A percentile compares a stretch with the other conserved stretches of the same genome.
These are phyloP conservation scores for Dactylorhiza incarnata DNA, from an alignment of 106 monocot genomes.

Conservation along the genomic window DNA sequence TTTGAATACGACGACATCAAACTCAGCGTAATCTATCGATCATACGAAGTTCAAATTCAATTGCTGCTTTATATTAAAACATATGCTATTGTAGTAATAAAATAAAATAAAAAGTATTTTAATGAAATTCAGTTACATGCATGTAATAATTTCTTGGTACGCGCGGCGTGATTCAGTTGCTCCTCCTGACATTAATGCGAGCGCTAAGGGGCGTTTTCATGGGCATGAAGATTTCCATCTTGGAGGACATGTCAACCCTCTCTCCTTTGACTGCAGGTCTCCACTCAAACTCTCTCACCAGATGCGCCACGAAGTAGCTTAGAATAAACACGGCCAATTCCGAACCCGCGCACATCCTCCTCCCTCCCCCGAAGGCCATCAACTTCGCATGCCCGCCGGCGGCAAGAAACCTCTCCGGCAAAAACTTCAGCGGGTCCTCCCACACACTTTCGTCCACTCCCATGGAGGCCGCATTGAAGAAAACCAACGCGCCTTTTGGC, in stretches of 20 bases:
- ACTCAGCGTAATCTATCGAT: no score
- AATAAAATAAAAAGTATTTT: no score
- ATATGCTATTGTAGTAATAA: no score
- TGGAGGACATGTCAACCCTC: constrained; percentile 8
- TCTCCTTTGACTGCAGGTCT: not conserved
- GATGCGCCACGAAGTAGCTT: constrained; percentile 10
- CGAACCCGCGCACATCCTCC: constrained; percentile 14
- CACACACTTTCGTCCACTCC: constrained; percentile 24
- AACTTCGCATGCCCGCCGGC: constrained; percentile 6
- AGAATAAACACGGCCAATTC: constrained; percentile 9
- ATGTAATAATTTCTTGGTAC: no score
- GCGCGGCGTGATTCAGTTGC: no score
- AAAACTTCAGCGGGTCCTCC: constrained; percentile 30
- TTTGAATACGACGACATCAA: no score
- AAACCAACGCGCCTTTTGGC: constrained; percentile 18
- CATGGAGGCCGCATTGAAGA: constrained; percentile 27
- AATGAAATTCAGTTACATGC: no score
- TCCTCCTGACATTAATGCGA: no score
- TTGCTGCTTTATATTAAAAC: no score
- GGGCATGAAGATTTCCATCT: no score
- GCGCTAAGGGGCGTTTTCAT: no score
- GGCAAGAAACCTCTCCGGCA: constrained; percentile 27
- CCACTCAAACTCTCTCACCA: constrained; percentile 18
- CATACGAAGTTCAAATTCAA: no score
- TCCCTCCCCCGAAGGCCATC: constrained; percentile 19